These are phyloP conservation scores for Phytophthora citricola DNA, from an alignment of 352 stramenopile species.

Conservation along the genomic window DNA sequence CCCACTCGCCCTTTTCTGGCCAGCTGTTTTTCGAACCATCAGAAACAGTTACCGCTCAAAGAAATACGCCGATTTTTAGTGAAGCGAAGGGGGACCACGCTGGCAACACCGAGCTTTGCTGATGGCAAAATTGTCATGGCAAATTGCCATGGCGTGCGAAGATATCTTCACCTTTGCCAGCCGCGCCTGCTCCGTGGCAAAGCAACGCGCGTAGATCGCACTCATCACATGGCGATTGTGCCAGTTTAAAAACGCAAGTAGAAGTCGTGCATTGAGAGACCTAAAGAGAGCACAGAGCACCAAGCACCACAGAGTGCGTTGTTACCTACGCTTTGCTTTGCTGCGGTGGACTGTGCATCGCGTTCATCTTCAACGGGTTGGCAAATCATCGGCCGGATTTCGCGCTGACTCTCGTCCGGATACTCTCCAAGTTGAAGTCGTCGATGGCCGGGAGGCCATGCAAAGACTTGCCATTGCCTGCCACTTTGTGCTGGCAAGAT, in stretches of 20 bases:
- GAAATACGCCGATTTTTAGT: constrained; percentile 12
- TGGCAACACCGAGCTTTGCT: constrained; percentile 1
- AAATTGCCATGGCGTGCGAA: background rate
- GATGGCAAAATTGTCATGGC: background rate
- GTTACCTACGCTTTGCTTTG: constrained; percentile 21
- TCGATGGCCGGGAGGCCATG: constrained; percentile 1
- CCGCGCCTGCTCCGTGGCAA: background rate
- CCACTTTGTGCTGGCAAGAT: constrained; percentile 1
- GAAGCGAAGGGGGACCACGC: constrained; percentile 15
- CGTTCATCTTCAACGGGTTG: constrained; percentile 17
- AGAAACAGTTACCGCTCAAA: constrained; percentile 24
- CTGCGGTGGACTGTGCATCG: constrained; percentile 7
- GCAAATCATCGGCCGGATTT: constrained; percentile 21
- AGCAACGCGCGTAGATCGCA: constrained; percentile 5
- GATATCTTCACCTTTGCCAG: constrained; percentile 1
- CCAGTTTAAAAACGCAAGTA: constrained; percentile 13
- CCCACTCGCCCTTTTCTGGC: background rate
- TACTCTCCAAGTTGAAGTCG: constrained; percentile 35
- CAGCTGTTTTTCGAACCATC: constrained; percentile 37
- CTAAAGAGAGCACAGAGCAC: background rate
- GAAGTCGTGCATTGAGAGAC: background rate
- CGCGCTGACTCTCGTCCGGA: constrained; percentile 34
- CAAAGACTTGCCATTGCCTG: constrained; percentile 3
- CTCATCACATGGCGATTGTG: background rate
- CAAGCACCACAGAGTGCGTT: constrained; percentile 15